Conservation (phyloP, 148 eudicot genomes). For the Nepenthes gracilis region DNA sequence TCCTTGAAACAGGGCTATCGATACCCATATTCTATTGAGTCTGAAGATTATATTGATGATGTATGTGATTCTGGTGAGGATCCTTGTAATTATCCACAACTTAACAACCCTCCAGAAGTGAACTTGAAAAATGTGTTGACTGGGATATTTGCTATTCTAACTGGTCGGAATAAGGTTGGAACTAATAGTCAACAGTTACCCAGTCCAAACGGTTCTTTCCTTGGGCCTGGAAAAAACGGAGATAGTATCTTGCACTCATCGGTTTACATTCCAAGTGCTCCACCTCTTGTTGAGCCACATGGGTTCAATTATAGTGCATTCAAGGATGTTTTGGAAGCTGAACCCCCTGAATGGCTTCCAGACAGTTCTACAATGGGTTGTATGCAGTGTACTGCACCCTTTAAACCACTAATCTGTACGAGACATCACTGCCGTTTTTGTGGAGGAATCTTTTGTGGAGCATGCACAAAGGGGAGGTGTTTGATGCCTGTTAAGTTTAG, state of each 20-base stretch:
- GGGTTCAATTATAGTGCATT: slow-evolving; percentile 56
- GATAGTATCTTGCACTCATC: slow-evolving; percentile 77
- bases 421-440: slow-evolving; percentile 99
- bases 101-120: slow-evolving; percentile 54
- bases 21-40: slow-evolving; percentile 35
- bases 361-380: slow-evolving; percentile 75
- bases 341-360: slow-evolving; percentile 98
- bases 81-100: slow-evolving; percentile 17
- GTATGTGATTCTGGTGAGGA: slow-evolving; percentile 63
- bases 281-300: slow-evolving; percentile 70
- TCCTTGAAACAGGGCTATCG: slow-evolving; percentile 24
- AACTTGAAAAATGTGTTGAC: slow-evolving; percentile 78
- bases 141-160: slow-evolving; percentile 74
- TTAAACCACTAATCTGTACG: slow-evolving; percentile 10
- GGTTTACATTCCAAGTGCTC: slow-evolving; percentile 95
- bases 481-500: slow-evolving; percentile 89
- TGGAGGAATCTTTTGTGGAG: slow-evolving; percentile 89
- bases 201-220: slow-evolving; percentile 66
- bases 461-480: slow-evolving; percentile 89
- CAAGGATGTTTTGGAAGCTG: slow-evolving; percentile 87
- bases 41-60: slow-evolving; percentile 53
- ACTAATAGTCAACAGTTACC: slow-evolving; percentile 24
- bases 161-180: slow-evolving; percentile 57
- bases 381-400: slow-evolving; percentile 79
- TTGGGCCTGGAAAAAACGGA: slow-evolving; percentile 78